Conservation (phyloP, 176 grass and related monocot genomes). For the Carex myosuroides region DNA sequence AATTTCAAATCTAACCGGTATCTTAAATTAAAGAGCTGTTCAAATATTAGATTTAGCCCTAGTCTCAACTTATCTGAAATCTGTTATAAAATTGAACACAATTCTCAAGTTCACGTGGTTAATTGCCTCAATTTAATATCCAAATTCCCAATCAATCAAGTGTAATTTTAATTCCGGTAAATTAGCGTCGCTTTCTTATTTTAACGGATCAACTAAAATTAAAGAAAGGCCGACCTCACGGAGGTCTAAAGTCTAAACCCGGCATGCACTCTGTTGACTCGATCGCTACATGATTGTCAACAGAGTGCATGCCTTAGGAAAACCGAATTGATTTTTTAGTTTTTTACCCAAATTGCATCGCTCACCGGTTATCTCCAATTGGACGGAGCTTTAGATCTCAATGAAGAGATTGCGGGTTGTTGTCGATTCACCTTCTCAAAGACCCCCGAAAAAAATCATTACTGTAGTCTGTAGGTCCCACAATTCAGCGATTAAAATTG, state of each 20-base stretch:
- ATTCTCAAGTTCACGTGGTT: not conserved
- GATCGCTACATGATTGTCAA: not conserved
- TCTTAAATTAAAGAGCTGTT: too few relatives aligned
- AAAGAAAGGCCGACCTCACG: not conserved
- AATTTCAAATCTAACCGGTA: not conserved
- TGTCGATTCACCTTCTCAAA: not conserved
- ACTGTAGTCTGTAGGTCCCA: not conserved
- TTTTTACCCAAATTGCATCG: not conserved
- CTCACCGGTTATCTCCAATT: conserved; percentile 1
- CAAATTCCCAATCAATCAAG: not conserved
- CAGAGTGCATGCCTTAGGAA: not conserved
- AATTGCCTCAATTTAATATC: not conserved
- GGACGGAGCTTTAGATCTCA: not conserved
- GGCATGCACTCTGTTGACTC: not conserved
- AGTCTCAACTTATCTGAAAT: not conserved
- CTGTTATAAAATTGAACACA: not conserved
- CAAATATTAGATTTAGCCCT: not conserved
- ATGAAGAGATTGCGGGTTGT: not conserved
- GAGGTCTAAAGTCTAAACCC: not conserved
- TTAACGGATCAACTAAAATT: not conserved
- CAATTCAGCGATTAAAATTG: not conserved
- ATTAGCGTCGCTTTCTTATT: not conserved
- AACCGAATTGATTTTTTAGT: not conserved
- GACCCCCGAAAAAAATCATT: not conserved
- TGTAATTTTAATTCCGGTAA: not conserved